A percentile compares a stretch with the other conserved stretches of the same genome.
Conservation (phyloP, 1,284 basidiomycete species). For the Fomes fomentarius region DNA sequence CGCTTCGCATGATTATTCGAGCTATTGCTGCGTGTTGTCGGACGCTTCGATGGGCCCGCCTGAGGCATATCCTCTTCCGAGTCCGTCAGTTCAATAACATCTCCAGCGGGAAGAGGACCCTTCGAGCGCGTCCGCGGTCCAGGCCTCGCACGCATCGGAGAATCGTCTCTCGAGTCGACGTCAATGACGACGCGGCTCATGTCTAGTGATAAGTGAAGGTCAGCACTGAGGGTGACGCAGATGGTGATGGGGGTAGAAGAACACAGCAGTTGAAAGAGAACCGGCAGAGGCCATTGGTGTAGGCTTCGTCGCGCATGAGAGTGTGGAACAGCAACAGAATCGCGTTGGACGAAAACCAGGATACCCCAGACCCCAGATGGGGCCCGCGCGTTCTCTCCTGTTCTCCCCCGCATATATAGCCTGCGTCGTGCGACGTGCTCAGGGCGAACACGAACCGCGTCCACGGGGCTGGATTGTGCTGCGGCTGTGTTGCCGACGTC, state of each 20-base stretch:
- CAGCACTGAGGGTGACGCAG: too few species aligned
- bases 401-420: too few species aligned
- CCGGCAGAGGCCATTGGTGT: not conserved
- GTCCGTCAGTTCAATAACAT: constrained; percentile 28
- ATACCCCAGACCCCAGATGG: too few species aligned
- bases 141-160: not conserved
- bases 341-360: not conserved
- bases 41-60: constrained; percentile 5
- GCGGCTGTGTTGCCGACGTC: too few species aligned
- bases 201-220: not conserved
- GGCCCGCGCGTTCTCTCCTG: too few species aligned
- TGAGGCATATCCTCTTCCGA: constrained; percentile 15
- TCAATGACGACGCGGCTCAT: not conserved
- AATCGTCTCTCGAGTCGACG: not conserved
- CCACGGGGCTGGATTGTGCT: too few species aligned
- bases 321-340: too few species aligned
- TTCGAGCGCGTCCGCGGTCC: not conserved
- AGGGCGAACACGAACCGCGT: too few species aligned
- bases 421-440: too few species aligned
- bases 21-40: not conserved
- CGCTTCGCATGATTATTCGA: not conserved
- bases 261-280: too few species aligned
- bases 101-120: not conserved
- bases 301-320: too few species aligned
- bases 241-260: too few species aligned